phyloP scores from a whole-genome alignment of 163 green algal genomes.

The Chlamydomonas reinhardtii region DNA sequence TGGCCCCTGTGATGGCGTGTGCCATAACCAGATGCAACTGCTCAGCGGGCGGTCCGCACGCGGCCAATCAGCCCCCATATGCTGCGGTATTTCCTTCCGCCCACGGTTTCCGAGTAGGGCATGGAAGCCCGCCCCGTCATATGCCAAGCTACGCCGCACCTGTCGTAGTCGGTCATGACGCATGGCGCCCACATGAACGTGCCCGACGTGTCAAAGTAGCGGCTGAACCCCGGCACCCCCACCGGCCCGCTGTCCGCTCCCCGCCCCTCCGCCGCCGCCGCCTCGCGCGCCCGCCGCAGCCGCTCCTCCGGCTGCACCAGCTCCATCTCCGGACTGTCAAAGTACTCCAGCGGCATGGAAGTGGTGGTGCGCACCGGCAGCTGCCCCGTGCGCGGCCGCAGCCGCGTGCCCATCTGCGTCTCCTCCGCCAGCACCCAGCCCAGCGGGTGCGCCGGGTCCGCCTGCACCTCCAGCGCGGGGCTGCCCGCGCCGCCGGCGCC shows the following conservation, averaged over 20 bases:
- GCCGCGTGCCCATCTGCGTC: slow-evolving; percentile 9
- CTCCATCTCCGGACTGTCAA: slow-evolving; percentile 74
- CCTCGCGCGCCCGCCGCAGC: slow-evolving; percentile 39
- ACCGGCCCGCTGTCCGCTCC: background rate
- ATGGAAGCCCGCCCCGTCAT: too few relatives aligned
- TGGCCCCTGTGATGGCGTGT: slow-evolving; percentile 44
- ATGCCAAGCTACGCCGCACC: too few relatives aligned
- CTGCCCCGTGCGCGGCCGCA: slow-evolving; percentile 63
- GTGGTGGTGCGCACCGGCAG: slow-evolving; percentile 54
- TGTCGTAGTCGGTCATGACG: slow-evolving; percentile 57
- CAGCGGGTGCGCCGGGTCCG: slow-evolving; percentile 34
- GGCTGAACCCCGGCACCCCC: slow-evolving; percentile 58
- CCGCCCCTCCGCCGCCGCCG: background rate
- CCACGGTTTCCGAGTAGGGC: too few relatives aligned
- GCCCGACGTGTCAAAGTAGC: slow-evolving; percentile 66
- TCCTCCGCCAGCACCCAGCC: slow-evolving; percentile 49
- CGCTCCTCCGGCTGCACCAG: slow-evolving; percentile 47
- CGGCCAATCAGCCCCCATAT: too few relatives aligned
- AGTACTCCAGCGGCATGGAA: slow-evolving; percentile 68
- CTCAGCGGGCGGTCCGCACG: too few relatives aligned
- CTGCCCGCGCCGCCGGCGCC: background rate
- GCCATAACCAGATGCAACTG: too few relatives aligned
- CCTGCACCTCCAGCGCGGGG: background rate
- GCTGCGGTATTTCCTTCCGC: too few relatives aligned
- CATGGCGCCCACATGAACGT: slow-evolving; percentile 69